Evolutionary conservation across 139 green algal species (phyloP).

Genomic region (Volvox reticuliferus): DNA sequence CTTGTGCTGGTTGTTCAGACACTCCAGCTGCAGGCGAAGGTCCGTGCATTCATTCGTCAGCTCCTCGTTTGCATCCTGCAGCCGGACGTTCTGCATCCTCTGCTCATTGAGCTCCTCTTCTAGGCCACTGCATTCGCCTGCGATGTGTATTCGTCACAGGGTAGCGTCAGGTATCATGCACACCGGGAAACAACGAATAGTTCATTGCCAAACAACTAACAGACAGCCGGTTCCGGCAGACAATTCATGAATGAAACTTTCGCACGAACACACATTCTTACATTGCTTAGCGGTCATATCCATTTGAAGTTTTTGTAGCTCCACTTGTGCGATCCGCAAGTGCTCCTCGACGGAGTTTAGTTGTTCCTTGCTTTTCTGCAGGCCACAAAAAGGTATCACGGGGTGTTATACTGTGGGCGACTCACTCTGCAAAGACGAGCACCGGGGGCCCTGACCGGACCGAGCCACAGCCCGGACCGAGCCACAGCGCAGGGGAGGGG

Average conservation of each 20-base stretch:
- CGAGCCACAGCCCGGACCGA: too few relatives aligned
- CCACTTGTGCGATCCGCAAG: conserved; percentile 48
- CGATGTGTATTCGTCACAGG: too few relatives aligned
- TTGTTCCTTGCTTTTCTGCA: conserved; percentile 77
- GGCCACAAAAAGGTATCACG: conserved; percentile 13
- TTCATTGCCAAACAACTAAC: too few relatives aligned
- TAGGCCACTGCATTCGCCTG: conserved; percentile 40
- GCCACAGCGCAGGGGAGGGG: too few relatives aligned
- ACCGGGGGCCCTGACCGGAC: too few relatives aligned
- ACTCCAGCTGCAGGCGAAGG: conserved; percentile 24
- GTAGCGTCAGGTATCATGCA: too few relatives aligned
- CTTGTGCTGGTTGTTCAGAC: not conserved
- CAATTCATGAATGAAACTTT: not conserved
- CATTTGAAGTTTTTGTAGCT: conserved; percentile 68
- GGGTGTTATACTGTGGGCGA: too few relatives aligned
- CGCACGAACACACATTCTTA: conserved; percentile 13
- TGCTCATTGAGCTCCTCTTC: conserved; percentile 43
- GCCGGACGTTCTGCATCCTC: not conserved
- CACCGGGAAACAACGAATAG: too few relatives aligned
- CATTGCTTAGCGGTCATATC: conserved; percentile 57
- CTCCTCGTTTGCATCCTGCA: not conserved
- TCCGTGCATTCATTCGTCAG: conserved; percentile 23
- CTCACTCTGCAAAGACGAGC: too few relatives aligned
- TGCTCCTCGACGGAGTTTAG: conserved; percentile 69
- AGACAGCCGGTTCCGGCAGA: too few relatives aligned